A percentile compares a stretch with the other conserved stretches of the same genome.
These are phyloP conservation scores for Botryotinia globosa DNA, from an alignment of 2,329 filamentous ascomycete species.

Conservation along the genomic window DNA sequence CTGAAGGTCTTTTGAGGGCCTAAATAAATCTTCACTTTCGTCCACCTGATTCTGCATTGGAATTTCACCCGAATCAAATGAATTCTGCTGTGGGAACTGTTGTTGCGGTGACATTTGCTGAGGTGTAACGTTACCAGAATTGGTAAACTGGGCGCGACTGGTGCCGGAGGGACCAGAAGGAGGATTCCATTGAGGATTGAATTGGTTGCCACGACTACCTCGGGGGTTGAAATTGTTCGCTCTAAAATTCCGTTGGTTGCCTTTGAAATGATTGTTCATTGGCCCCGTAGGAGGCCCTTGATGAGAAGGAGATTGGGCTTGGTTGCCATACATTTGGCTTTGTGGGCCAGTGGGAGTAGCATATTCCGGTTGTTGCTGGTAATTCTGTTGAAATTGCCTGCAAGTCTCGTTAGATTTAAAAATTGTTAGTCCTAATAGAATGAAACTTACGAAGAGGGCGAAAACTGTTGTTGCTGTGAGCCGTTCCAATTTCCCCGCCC, in stretches of 20 bases:
- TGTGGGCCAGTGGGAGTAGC: slow-evolving; percentile 52
- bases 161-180: slow-evolving; percentile 47
- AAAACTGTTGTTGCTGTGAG: slow-evolving; percentile 43
- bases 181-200: slow-evolving; percentile 71
- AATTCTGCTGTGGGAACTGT: slow-evolving; percentile 31
- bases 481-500: slow-evolving; percentile 52
- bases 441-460: slow-evolving; percentile 48
- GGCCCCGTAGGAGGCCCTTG: slow-evolving; percentile 55
- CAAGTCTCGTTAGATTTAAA: slow-evolving; percentile 40
- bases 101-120: slow-evolving; percentile 38
- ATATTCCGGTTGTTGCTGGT: slow-evolving; percentile 56
- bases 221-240: slow-evolving; percentile 56
- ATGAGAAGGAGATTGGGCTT: slow-evolving; percentile 48
- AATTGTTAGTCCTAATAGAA: slow-evolving; percentile 22
- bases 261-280: slow-evolving; percentile 47
- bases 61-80: slow-evolving; percentile 31
- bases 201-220: slow-evolving; percentile 45
- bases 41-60: slow-evolving; percentile 39
- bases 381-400: slow-evolving; percentile 60
- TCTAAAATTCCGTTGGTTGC: slow-evolving; percentile 57
- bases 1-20: slow-evolving; percentile 62
- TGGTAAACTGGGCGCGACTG: slow-evolving; percentile 47
- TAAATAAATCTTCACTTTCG: slow-evolving; percentile 59
- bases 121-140: slow-evolving; percentile 40
- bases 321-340: slow-evolving; percentile 51